Evolutionary conservation across 2,329 filamentous ascomycete species (phyloP).

Genomic region (Claviceps capensis): DNA sequence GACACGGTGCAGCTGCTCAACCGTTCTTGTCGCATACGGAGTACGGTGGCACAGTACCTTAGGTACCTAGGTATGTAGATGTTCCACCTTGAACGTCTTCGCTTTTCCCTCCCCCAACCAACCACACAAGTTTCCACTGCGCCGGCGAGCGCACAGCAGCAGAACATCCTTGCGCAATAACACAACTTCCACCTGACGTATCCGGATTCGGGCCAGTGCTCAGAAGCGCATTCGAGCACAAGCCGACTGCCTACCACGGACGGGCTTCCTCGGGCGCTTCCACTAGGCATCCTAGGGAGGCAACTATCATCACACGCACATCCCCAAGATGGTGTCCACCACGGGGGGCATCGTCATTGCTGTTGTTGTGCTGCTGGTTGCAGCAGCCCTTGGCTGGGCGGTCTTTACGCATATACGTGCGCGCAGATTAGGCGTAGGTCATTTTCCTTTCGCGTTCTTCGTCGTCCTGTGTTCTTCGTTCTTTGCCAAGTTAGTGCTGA

Average conservation of each 20-base stretch:
- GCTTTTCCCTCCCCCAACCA: background rate
- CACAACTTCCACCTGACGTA: background rate
- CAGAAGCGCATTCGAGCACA: background rate
- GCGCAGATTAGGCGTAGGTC: conserved; percentile 52
- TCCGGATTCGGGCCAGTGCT: background rate
- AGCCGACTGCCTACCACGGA: background rate
- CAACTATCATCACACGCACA: background rate
- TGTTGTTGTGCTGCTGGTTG: conserved; percentile 47
- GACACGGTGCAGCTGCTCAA: no score
- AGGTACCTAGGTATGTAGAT: no score
- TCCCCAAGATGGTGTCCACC: conserved; percentile 37
- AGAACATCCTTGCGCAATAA: no score
- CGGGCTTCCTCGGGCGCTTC: no score
- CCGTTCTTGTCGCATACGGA: no score
- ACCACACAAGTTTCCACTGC: background rate
- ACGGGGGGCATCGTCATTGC: conserved; percentile 61
- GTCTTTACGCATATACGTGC: conserved; percentile 60
- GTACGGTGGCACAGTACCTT: no score
- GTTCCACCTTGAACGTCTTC: no score
- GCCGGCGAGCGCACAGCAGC: background rate
- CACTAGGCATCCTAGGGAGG: no score
- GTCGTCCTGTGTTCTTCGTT: background rate
- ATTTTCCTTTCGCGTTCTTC: background rate
- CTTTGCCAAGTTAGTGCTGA: background rate
- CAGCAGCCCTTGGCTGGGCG: conserved; percentile 50